Percentiles rank a stretch among this genome's conserved stretches.
These are phyloP conservation scores for Eucalyptus erythrocorys DNA, from an alignment of 345 rosid genomes.

Conservation along the genomic window DNA sequence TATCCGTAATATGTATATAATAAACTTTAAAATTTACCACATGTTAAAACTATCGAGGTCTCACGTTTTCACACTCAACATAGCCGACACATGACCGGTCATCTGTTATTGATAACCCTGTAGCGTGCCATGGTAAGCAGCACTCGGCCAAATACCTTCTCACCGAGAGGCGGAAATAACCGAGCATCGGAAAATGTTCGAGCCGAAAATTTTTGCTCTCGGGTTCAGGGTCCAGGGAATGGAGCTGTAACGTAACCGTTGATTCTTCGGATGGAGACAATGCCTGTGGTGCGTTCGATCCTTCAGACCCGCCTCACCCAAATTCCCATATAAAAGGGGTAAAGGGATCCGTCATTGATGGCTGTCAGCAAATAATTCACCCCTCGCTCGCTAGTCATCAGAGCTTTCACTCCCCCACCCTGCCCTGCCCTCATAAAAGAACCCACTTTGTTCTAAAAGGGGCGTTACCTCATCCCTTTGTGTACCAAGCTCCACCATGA, in stretches of 20 bases:
- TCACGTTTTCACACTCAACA: accelerated
- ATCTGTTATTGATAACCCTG: background rate
- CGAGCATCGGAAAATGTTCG: background rate
- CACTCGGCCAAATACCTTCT: background rate
- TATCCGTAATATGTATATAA: accelerated
- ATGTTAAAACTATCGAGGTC: background rate
- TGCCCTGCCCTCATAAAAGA: background rate
- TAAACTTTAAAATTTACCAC: background rate
- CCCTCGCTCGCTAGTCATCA: background rate
- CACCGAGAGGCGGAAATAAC: background rate
- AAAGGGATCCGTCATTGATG: background rate
- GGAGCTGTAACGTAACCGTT: accelerated
- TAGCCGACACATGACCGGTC: background rate
- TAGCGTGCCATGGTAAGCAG: background rate
- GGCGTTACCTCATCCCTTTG: background rate
- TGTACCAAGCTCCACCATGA: background rate
- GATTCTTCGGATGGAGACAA: background rate
- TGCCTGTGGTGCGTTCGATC: background rate
- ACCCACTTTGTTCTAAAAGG: background rate
- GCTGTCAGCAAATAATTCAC: background rate
- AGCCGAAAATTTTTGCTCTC: background rate
- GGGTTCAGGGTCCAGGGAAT: background rate
- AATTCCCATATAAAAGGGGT: background rate
- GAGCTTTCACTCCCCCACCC: background rate
- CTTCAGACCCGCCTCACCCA: background rate